Evolutionary conservation across 2,329 filamentous ascomycete species (phyloP).

Genomic region (Aureobasidium sp.): DNA sequence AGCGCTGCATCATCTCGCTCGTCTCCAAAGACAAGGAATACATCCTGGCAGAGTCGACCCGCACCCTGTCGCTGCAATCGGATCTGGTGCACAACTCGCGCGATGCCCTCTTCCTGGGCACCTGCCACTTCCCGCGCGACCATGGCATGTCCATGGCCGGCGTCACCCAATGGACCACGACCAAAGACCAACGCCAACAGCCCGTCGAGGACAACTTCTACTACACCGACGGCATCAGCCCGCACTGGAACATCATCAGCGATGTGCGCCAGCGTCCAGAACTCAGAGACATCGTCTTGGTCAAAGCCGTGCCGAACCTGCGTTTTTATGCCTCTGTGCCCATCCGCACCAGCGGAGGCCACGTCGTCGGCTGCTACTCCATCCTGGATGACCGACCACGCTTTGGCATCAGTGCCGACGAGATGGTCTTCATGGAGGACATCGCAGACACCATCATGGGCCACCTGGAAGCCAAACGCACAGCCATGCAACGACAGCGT

Average conservation of each 20-base stretch:
- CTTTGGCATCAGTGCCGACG: slow-evolving; percentile 42
- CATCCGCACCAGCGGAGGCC: slow-evolving; percentile 49
- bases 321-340: slow-evolving; percentile 54
- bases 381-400: slow-evolving; percentile 54
- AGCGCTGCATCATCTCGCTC: slow-evolving; percentile 46
- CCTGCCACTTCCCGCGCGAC: slow-evolving; percentile 26
- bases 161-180: slow-evolving; percentile 20
- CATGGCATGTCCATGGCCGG: slow-evolving; percentile 32
- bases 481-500: slow-evolving; percentile 46
- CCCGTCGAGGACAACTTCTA: slow-evolving; percentile 19
- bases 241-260: slow-evolving; percentile 24
- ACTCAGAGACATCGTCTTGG: slow-evolving; percentile 14
- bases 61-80: slow-evolving; percentile 36
- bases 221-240: slow-evolving; percentile 21
- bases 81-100: slow-evolving; percentile 26
- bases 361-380: slow-evolving; percentile 53
- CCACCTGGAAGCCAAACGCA: slow-evolving; percentile 47
- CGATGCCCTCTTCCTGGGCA: slow-evolving; percentile 33
- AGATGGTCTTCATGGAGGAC: slow-evolving; percentile 51
- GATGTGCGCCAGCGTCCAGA: slow-evolving; percentile 20
- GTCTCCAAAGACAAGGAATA: slow-evolving; percentile 43
- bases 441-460: slow-evolving; percentile 52
- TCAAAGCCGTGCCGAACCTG: slow-evolving; percentile 13
- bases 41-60: slow-evolving; percentile 47
- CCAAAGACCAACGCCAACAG: slow-evolving; percentile 22